Evolutionary conservation across 495 filamentous ascomycete genomes (phyloP), one percentile per base, ranked within the genome.

Genomic region (Podospora bellae-mahoneyi): DNA sequence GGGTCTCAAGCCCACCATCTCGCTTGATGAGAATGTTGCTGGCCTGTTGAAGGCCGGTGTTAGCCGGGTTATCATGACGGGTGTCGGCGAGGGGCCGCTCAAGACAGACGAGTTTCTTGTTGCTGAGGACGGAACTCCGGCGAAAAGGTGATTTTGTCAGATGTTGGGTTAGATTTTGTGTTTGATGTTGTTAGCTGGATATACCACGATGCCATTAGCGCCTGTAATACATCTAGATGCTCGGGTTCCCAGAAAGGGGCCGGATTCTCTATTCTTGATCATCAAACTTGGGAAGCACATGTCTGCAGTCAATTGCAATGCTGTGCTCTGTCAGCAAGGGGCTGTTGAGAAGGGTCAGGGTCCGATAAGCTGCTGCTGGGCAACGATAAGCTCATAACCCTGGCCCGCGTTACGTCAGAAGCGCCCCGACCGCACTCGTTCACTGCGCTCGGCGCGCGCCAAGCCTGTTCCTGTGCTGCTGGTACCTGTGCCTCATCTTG

Each of bases 11-110:
- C 66, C 84, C 63, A 83, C 81, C 44, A 80, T 87, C 48, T 74
- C 79, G 48, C 75, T 92, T 57, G 90, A 93, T 68, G 81, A 80
- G 60, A 75, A 74, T n/a, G 82, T 87, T 7, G 78, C 89, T 4
- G 79, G 83, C 60, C 79, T 87, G 53, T 76, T 99, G 73, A 88
- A 87, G 80, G 84, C 85, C 65, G 96, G 95, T 16, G 88, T 99
- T 7, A 91, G 88, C 78, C 84, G 92, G 71, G 89, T 98, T 26
- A 99, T 99, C 69, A 76, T 92, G 84, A 98, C 95, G 2, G 84
- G 90, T 55, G 95, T 99, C 28, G 95, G 95, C 0, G 92, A 95
- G 77, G 96, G 95, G 0, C 95, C 95, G 0, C 77, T 90, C 61
- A 91, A 85, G 77, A 89, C 91, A 18, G 82, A 92, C 39, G 89